phyloP scores from a whole-genome alignment of 2,329 filamentous ascomycete species.

The Aspergillus sp. region DNA sequence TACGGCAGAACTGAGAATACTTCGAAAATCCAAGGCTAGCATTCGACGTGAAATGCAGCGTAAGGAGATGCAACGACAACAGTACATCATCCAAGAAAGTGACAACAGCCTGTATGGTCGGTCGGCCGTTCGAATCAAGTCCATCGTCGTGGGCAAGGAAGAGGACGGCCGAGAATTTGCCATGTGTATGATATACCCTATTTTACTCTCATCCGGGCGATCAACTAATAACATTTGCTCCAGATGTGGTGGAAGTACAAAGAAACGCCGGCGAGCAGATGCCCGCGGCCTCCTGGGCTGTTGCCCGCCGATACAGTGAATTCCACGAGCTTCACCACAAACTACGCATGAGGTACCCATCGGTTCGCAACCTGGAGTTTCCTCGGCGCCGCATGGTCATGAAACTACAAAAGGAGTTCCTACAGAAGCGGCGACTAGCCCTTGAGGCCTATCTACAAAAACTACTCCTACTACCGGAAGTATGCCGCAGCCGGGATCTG shows the following conservation, averaged over 20 bases:
- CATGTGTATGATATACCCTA: constrained; percentile 59
- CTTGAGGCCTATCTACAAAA: constrained; percentile 83
- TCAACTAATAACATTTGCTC: constrained; percentile 23
- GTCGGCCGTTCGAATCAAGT: constrained; percentile 84
- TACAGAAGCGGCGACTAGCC: constrained; percentile 80
- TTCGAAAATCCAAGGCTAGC: constrained; percentile 91
- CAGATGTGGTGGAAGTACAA: constrained; percentile 83
- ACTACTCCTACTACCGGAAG: constrained; percentile 81
- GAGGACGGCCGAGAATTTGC: constrained; percentile 92
- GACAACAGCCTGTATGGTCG: constrained; percentile 96
- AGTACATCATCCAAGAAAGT: constrained; percentile 96
- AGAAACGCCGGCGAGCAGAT: constrained; percentile 91
- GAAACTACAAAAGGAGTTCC: constrained; percentile 93
- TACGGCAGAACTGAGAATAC: constrained; percentile 83
- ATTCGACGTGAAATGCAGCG: constrained; percentile 86
- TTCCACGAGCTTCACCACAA: constrained; percentile 95
- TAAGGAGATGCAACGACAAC: constrained; percentile 93
- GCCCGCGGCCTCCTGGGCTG: constrained; percentile 91
- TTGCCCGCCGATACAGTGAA: constrained; percentile 92
- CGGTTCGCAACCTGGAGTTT: constrained; percentile 86
- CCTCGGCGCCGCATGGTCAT: constrained; percentile 89
- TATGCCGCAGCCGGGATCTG: constrained; percentile 89
- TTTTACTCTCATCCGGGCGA: background rate
- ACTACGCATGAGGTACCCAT: constrained; percentile 78
- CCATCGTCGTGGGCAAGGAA: constrained; percentile 87